Evolutionary conservation across 441 rosid species (phyloP), one percentile per base, ranked within the genome.

Genomic region (Euphorbia celastroides): DNA sequence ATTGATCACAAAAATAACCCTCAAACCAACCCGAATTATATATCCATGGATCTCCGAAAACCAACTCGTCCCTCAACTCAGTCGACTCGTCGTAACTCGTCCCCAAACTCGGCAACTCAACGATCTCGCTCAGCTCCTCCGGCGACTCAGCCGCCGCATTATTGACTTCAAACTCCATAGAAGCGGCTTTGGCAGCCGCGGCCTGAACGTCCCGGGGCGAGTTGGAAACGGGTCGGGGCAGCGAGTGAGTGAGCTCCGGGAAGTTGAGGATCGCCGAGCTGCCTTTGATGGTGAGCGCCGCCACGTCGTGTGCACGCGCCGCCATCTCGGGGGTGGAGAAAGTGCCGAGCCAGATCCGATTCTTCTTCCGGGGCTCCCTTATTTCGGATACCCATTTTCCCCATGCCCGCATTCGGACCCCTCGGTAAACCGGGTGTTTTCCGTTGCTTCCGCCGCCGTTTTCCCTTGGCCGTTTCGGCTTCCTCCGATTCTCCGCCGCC

Each of bases 291-390:
- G 83, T 88, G 22, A 87, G 44, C 10, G 97, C 89, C 3, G 97
- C 97, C 17, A 87, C 96, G 75, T 92, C 97, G 69, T 92, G 97
- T 14, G 97, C 97, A 8, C 97, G 86, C 67, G 95, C 95, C 0
- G 97, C 96, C 97, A 92, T 92, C 77, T 92, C 96, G 0, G 97
- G 92, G 5, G 88, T 87, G 10, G 91, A 84, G 65, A 86, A 92
- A 25, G 97, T 89, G 0, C 97, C 97, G 5, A 88, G 87, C 94
- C 94, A 88, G 81, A 88, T 88, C 68, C 95, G 78, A 73, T 74
- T 80, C 70, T 88, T 88, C 74, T 88, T 88, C 57, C 92, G 77
- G n/a, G 96, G 96, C 74, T 88, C 86, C 13, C 96, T 85, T 78
- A 88, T 85, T 79, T 88, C 96, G 32, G 92, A 88, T 20, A 88